Evolutionary conservation across 208 protist genomes (phyloP).

Genomic region (Herpetomonas samuelpessoai): DNA sequence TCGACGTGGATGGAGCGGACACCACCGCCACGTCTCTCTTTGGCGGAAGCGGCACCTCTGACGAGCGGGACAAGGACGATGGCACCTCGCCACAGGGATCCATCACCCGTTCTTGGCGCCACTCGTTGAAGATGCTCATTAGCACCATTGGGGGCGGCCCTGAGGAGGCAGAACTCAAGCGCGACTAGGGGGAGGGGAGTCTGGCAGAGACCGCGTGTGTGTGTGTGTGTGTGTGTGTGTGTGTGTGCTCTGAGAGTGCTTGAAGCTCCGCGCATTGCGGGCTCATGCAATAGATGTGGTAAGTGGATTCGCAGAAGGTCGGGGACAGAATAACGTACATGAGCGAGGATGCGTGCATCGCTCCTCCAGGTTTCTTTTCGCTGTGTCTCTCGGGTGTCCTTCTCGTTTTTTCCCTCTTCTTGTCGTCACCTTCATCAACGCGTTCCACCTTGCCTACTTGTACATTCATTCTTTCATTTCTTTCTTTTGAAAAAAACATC

Average conservation of each 20-base stretch:
- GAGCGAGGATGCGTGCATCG: no score
- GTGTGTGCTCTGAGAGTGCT: no score
- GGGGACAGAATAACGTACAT: no score
- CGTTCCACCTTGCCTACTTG: constrained; percentile 6
- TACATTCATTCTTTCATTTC: constrained; percentile 7
- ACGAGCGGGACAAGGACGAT: constrained; percentile 10
- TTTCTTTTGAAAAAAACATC: no score
- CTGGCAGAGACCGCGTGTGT: no score
- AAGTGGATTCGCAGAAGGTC: no score
- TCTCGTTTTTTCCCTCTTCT: constrained; percentile 1
- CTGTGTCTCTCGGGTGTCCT: neutral
- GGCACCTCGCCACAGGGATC: constrained; percentile 13
- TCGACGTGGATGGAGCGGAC: neutral
- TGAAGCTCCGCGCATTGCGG: no score
- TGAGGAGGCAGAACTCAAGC: constrained; percentile 11
- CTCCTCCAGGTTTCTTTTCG: constrained; percentile 1
- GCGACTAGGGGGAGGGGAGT: neutral
- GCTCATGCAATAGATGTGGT: no score
- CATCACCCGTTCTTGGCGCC: constrained; percentile 36
- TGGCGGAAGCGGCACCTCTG: no score
- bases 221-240: no score
- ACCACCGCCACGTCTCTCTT: constrained; percentile 4
- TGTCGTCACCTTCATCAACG: neutral
- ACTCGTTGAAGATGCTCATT: constrained; percentile 34
- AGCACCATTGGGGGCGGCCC: constrained; percentile 21